Base-by-base conservation (phyloP, 2,329 filamentous ascomycete species). In the Ophiobolus disseminans region DNA sequence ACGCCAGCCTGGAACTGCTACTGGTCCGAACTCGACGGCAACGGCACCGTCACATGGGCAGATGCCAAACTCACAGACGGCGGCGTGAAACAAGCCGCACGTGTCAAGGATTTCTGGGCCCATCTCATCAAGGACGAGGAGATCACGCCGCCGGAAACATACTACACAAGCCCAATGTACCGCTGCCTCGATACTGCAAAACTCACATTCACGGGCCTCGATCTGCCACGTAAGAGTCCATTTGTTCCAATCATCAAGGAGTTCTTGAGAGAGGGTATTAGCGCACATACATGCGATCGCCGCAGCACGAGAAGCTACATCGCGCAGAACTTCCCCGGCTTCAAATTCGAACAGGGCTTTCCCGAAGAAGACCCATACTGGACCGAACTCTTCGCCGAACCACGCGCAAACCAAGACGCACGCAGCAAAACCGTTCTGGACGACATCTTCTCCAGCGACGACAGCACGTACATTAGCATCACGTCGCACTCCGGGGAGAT, bases 1-100 rank as follows among this genome's bases (percentile, higher is more conserved):
- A 89, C 86, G 0, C 80, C 83, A 1, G 83, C 82, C 2, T 89
- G 86, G 87, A 86, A 89, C 72, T 81, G 84, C 68, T 88, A 89
- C 75, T 90, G 85, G 85, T 80, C 82, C 4, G 76, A 82, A 50
- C 76, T 80, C 1, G 80, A 87, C 26, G 86, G 87, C 54, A 87
- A 89, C 62, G 80, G 75, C 36, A 88, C 85, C 2, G 73, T 77
- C 1, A 74, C 73, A 21, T 90, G 87, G 87, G 76, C 81, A 2
- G 87, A 89, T 58, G 78, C 87, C 1, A 76, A 81, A 10, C 77
- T 90, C 34, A 89, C 86, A 0, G 68, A 75, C 1, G 74, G 73
- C 0, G 87, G 87, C 4, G 63, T 81, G 17, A 63, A 69, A 1
- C 84, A 90, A 69, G 84, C 86, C 3, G 64, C 74, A 40, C 80